A percentile compares a stretch with the other conserved stretches of the same genome.
Evolutionary conservation across 2,329 filamentous ascomycete genomes (phyloP).

Genomic region (Aquanectria penicillioides): DNA sequence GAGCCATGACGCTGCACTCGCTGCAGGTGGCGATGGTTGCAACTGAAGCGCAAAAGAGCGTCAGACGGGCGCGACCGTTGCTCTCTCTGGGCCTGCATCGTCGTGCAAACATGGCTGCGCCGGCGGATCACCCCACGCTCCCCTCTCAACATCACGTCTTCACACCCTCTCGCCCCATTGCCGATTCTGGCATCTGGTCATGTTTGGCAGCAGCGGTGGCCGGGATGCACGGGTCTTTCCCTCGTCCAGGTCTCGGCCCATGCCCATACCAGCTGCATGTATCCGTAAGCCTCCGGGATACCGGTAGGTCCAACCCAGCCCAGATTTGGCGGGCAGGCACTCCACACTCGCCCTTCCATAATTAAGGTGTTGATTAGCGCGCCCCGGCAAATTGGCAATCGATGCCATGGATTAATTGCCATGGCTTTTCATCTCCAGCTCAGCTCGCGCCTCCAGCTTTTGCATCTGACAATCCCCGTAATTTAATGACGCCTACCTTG

Average conservation of each 20-base stretch:
- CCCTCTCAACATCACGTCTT: too few species aligned
- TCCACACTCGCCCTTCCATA: neutral
- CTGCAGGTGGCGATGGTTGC: too few species aligned
- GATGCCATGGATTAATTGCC: neutral
- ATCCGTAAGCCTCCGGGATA: neutral
- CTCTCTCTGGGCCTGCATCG: neutral
- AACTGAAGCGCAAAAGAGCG: too few species aligned
- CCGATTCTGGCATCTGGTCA: neutral
- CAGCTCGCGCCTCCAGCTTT: neutral
- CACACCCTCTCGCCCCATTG: neutral
- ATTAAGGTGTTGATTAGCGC: constrained; percentile 19
- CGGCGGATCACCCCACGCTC: too few species aligned
- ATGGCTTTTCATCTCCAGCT: neutral
- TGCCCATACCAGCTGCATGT: too few species aligned
- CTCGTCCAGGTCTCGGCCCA: neutral
- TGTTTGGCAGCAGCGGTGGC: neutral
- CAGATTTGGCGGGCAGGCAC: neutral
- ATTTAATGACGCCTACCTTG: neutral
- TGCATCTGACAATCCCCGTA: constrained; percentile 2
- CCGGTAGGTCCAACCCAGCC: neutral
- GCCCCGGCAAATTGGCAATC: constrained; percentile 12
- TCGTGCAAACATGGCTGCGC: too few species aligned
- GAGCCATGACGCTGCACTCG: too few species aligned
- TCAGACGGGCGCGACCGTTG: too few species aligned
- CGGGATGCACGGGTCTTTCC: too few species aligned